Evolutionary conservation across 345 rosid genomes (phyloP), one percentile per base, ranked within the genome.

Genomic region (Hypericum androsaemum): DNA sequence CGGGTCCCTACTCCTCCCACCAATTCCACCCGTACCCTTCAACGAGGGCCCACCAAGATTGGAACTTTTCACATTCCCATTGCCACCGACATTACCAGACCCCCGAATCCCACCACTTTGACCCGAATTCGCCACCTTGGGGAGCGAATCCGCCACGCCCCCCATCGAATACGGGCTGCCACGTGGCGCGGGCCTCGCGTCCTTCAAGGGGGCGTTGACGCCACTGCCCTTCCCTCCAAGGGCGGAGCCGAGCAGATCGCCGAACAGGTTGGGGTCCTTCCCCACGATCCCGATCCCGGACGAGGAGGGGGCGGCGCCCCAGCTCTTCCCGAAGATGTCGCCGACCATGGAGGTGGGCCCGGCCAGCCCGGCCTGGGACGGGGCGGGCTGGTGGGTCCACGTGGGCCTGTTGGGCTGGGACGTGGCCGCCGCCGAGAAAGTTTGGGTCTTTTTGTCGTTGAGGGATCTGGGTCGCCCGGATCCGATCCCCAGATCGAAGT

Each of bases 341-440:
- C 96, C 98, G 11, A 72, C 86, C 96, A 87, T 87, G 5, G 98
- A 80, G 59, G 72, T 57, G 39, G 95, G 89, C n/a, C 81, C 82
- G 17, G 56, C 72, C 4, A 61, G 39, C 50, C 60, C 80, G 0
- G 77, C 22, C 41, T 70, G 65, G n/a, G 60, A 47, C 41, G 78
- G 41, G 22, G 50, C 50, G 0, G 90, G 86, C 37, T 84, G 90
- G 71, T 89, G 97, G 10, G 90, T 83, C 97, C 97, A 89, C 0
- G 90, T 67, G 38, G 90, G 82, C 67, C 76, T 89, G 53, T 66
- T 77, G 9, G 94, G 82, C 67, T 83, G 94, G 86, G 84, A 77
- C 37, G 83, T 47, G 5, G 83, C 12, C 9, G 76, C 16, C 28
- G 90, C 80, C 53, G 84, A 70, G 7, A 72, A 59, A 32, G 74